These are phyloP conservation scores for Allium sativum DNA, from an alignment of 106 monocot species.

Conservation along the genomic window DNA sequence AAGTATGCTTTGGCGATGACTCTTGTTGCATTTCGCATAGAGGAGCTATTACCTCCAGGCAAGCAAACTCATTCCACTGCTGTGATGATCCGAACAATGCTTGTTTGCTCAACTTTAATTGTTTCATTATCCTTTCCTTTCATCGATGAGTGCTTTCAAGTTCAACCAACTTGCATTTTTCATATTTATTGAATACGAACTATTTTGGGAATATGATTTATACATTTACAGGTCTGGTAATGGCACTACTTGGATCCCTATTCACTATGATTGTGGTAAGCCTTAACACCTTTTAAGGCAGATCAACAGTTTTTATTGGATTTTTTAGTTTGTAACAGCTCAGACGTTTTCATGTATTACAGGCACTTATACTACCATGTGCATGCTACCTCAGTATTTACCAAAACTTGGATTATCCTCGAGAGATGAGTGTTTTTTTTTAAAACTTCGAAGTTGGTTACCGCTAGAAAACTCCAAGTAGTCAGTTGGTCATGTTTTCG, in stretches of 20 bases:
- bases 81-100: constrained; percentile 29
- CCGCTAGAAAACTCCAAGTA: too few relatives aligned
- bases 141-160: constrained; percentile 26
- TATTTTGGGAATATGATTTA: not conserved
- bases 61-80: constrained; percentile 16
- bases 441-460: too few relatives aligned
- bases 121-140: constrained; percentile 47
- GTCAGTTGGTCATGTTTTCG: too few relatives aligned
- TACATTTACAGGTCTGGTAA: constrained; percentile 37
- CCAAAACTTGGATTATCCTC: constrained; percentile 8
- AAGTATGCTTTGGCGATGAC: constrained; percentile 71
- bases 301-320: not conserved
- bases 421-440: constrained; percentile 31
- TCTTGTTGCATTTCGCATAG: constrained; percentile 51
- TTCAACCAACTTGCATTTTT: not conserved
- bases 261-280: constrained; percentile 63
- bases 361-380: constrained; percentile 58
- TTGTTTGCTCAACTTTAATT: constrained; percentile 44
- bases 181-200: too few relatives aligned
- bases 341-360: not conserved
- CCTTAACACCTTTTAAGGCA: not conserved
- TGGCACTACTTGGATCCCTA: constrained; percentile 53
- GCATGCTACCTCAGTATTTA: constrained; percentile 48
- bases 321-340: not conserved
- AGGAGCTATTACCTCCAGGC: constrained; percentile 40